These are phyloP conservation scores for Moesziomyces antarcticus DNA, from an alignment of 1,284 basidiomycete species.

Conservation along the genomic window DNA sequence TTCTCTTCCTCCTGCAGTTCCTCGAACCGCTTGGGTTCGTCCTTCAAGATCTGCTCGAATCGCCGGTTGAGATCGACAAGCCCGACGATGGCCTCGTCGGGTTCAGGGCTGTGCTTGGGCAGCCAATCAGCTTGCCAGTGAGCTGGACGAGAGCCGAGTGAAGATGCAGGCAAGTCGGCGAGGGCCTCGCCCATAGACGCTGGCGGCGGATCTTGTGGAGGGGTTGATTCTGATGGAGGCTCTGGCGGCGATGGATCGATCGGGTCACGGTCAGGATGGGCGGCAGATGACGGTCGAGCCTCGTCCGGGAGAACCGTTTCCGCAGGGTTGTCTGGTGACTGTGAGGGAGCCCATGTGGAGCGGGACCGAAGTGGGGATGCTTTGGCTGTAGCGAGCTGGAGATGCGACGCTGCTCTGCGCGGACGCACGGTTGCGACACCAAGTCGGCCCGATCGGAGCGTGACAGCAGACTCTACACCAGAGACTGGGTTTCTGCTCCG, in stretches of 20 bases:
- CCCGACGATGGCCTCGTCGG: not conserved
- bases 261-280: too few species aligned
- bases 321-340: too few species aligned
- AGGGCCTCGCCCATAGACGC: not conserved
- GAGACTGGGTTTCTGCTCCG: too few species aligned
- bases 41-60: constrained; percentile 6
- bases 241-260: not conserved
- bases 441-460: too few species aligned
- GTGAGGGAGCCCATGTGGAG: too few species aligned
- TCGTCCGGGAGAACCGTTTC: not conserved
- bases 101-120: too few species aligned
- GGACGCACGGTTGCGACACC: too few species aligned
- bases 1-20: constrained; percentile 6
- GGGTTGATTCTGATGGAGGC: not conserved
- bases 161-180: not conserved
- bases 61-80: not conserved
- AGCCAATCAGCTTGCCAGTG: constrained; percentile 28
- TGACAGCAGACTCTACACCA: too few species aligned
- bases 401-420: too few species aligned
- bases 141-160: not conserved
- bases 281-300: too few species aligned
- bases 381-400: too few species aligned
- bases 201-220: not conserved
- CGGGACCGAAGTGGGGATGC: too few species aligned
- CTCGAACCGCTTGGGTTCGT: constrained; percentile 2